Evolutionary conservation across 768 basidiomycete genomes (phyloP).

Genomic region (Tricholoma saponaceum): DNA sequence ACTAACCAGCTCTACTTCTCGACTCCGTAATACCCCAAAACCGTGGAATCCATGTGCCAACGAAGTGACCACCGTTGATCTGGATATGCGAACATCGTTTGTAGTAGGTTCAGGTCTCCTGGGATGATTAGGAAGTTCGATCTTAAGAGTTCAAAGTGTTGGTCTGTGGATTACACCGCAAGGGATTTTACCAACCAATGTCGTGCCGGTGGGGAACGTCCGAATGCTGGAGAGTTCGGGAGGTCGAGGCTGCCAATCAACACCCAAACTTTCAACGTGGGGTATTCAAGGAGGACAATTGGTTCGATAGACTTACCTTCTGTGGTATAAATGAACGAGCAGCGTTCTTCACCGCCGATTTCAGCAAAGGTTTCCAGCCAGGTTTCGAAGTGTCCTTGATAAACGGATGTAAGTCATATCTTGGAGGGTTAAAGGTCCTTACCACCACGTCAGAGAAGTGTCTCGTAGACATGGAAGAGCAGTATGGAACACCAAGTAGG

Average conservation of each 20-base stretch:
- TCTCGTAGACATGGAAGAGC: not conserved
- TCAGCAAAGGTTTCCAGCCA: not conserved
- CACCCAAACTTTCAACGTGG: not conserved
- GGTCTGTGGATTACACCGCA: not conserved
- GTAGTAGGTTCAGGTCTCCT: not conserved
- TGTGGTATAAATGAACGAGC: not conserved
- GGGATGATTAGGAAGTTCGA: not conserved
- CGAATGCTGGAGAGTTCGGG: not conserved
- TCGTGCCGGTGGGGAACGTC: not conserved
- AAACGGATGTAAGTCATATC: not conserved
- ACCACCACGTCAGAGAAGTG: not conserved
- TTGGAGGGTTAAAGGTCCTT: not conserved
- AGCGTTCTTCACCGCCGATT: not conserved
- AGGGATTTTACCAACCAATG: not conserved
- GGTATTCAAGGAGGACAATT: not conserved
- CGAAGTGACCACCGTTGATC: not conserved
- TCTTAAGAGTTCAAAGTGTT: not conserved
- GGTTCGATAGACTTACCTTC: not conserved
- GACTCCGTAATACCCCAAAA: not conserved
- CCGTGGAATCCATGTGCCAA: not conserved
- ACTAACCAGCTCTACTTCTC: not conserved
- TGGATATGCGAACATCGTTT: not conserved
- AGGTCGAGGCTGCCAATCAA: not conserved
- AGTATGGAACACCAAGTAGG: not conserved
- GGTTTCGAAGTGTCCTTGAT: not conserved